These are phyloP conservation scores for Metschnikowia similis DNA, from an alignment of 805 yeast species.

Conservation along the genomic window DNA sequence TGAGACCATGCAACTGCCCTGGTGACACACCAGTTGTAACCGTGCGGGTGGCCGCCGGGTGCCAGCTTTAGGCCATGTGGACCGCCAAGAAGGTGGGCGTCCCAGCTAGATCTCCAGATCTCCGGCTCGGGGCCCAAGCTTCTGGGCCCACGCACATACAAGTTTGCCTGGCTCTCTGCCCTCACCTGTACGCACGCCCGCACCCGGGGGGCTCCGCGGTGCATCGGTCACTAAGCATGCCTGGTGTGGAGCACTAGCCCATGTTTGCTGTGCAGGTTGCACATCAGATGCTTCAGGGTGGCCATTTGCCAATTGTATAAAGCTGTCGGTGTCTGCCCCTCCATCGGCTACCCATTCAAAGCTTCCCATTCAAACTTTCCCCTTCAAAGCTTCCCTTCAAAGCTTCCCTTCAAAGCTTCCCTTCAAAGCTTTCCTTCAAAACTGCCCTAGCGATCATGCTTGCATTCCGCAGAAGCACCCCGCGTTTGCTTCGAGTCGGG, in stretches of 20 bases:
- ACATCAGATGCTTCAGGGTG: background rate
- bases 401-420: too few species aligned
- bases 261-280: background rate
- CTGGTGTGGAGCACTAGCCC: background rate
- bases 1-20: too few species aligned
- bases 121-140: background rate
- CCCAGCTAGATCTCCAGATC: background rate
- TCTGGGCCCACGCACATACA: too few species aligned
- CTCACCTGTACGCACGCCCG: background rate
- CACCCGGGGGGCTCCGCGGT: background rate
- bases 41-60: too few species aligned
- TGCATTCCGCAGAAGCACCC: constrained; percentile 2
- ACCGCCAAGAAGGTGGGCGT: too few species aligned
- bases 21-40: too few species aligned
- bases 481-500: constrained; percentile 4
- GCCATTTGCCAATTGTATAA: background rate
- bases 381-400: too few species aligned
- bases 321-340: too few species aligned
- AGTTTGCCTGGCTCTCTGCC: background rate
- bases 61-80: too few species aligned
- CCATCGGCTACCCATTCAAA: too few species aligned
- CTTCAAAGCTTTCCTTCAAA: too few species aligned
- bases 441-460: background rate
- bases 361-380: too few species aligned
- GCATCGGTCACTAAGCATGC: background rate